phyloP scores from a whole-genome alignment of 2,329 filamentous ascomycete species.

The Huntiella omanensis region DNA sequence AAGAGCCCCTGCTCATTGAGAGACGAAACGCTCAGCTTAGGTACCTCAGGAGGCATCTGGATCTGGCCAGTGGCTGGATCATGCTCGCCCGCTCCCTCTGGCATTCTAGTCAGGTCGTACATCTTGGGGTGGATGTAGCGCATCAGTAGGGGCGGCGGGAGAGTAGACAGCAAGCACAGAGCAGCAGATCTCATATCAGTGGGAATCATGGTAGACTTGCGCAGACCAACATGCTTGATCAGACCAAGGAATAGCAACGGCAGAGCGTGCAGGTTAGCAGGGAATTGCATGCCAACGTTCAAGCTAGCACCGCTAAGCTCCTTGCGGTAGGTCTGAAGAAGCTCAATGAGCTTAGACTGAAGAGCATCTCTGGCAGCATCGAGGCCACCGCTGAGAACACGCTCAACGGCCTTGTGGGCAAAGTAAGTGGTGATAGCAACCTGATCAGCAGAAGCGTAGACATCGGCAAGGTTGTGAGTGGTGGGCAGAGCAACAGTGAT shows the following conservation, averaged over 20 bases:
- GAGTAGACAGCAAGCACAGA: constrained; percentile 80
- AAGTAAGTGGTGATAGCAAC: constrained; percentile 86
- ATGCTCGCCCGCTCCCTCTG: constrained; percentile 72
- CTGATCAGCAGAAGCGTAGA: constrained; percentile 91
- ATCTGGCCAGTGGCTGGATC: constrained; percentile 79
- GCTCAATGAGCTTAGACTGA: constrained; percentile 78
- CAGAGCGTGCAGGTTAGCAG: constrained; percentile 73
- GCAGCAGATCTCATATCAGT: constrained; percentile 86
- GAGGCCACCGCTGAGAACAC: constrained; percentile 65
- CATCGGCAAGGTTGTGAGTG: constrained; percentile 71
- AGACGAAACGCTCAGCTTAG: constrained; percentile 76
- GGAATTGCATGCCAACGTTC: constrained; percentile 86
- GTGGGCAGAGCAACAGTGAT: constrained; percentile 86
- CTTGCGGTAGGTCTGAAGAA: constrained; percentile 90
- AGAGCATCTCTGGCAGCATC: constrained; percentile 82
- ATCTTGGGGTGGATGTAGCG: constrained; percentile 79
- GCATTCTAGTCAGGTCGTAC: constrained; percentile 91
- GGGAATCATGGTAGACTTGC: constrained; percentile 84
- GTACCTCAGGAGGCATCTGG: constrained; percentile 52
- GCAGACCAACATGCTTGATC: constrained; percentile 88
- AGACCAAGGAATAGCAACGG: constrained; percentile 82
- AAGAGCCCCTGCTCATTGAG: constrained; percentile 84
- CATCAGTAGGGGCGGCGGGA: constrained; percentile 74
- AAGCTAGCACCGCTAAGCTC: constrained; percentile 91
- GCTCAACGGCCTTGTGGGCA: constrained; percentile 93